Base-by-base conservation (phyloP, 108 stramenopile genomes). In the Epithemia pelagica region DNA sequence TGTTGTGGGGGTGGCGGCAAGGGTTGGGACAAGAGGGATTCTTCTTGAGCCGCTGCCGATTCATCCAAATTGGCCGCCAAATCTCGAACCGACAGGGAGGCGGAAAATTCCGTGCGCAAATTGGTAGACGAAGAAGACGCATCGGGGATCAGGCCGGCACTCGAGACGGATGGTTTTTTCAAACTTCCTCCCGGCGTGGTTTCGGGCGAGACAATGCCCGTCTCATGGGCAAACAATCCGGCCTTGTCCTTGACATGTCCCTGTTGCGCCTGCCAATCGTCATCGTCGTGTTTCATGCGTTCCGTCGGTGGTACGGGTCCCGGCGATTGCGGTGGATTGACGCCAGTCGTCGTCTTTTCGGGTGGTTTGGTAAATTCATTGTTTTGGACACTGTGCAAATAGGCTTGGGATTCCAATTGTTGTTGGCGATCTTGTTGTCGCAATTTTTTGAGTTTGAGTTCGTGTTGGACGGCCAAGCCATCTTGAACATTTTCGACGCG, bases 281-380 rank as follows among this genome's bases (percentile, higher is more conserved):
- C 25, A 58, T 58, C 56, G 56, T 27, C 26, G 22, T 58, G 37
- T 46, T 46, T 46, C 37, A 46, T 46, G 37, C 37, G 37, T 46
- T 46, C 37, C 37, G 37, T 27, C 56, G 56, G 25, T 7, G 25
- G 56, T 58, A 58, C 7, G 25, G 56, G 56, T 52, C 18, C 18
- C 26, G 56, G 21, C 56, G 56, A 23, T 18, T 5, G 56, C 21
- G 22, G 56, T 5, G 56, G 18, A 58, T 58, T 27, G 22, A n/a
- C 56, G 8, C 21, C 8, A n/a, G 26, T 7, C 7, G 56, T 8
- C 7, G 25, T 8, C 7, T 58, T 7, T 27, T 21, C 7, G 7
- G 5, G 5, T 58, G 5, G 37, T 5, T 58, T 7, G 7, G 5
- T 7, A 8, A 23, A 5, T 58, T 58, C 56, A 58, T 58, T 58